Percentiles rank a stretch among this genome's conserved stretches.
Evolutionary conservation across 2,329 filamentous ascomycete genomes (phyloP).

Genomic region (Neofusicoccum kwambonambiense): DNA sequence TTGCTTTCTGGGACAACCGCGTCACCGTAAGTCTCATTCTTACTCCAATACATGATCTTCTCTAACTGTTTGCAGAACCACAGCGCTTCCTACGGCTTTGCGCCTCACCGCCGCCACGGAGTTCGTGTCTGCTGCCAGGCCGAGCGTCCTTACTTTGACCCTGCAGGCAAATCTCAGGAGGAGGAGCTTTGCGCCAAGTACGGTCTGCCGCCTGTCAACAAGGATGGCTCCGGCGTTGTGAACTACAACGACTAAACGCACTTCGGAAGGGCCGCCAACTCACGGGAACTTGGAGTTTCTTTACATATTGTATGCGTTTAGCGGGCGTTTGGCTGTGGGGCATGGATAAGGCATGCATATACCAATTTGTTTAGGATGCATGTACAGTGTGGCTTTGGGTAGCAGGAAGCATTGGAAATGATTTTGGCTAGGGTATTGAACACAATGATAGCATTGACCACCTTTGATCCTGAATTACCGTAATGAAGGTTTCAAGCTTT

Average conservation of each 20-base stretch:
- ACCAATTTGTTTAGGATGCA: slow-evolving; percentile 2
- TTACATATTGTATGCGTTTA: not conserved
- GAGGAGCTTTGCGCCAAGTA: slow-evolving; percentile 51
- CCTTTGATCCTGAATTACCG: not conserved
- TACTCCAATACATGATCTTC: slow-evolving; percentile 28
- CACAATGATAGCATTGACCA: not conserved
- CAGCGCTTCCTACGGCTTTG: slow-evolving; percentile 56
- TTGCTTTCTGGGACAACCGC: slow-evolving; percentile 69
- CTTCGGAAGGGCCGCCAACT: no score
- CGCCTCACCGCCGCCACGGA: slow-evolving; percentile 56
- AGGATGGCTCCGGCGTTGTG: slow-evolving; percentile 55
- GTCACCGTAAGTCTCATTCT: slow-evolving; percentile 35
- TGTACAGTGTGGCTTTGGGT: not conserved
- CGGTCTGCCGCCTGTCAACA: slow-evolving; percentile 52
- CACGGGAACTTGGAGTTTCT: not conserved
- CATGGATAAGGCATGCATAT: not conserved
- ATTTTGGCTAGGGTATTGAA: not conserved
- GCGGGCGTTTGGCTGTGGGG: slow-evolving; percentile 2
- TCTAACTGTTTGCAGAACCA: slow-evolving; percentile 44
- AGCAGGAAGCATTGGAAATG: not conserved
- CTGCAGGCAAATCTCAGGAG: slow-evolving; percentile 52
- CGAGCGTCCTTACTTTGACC: slow-evolving; percentile 47
- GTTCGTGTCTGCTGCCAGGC: slow-evolving; percentile 50
- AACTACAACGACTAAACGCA: slow-evolving; percentile 55
- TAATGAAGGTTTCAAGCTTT: not conserved